Percentiles rank a stretch among this genome's conserved stretches.
These are phyloP conservation scores for Pseudozyma sp. DNA, from an alignment of 1,284 basidiomycete genomes.

Conservation along the genomic window DNA sequence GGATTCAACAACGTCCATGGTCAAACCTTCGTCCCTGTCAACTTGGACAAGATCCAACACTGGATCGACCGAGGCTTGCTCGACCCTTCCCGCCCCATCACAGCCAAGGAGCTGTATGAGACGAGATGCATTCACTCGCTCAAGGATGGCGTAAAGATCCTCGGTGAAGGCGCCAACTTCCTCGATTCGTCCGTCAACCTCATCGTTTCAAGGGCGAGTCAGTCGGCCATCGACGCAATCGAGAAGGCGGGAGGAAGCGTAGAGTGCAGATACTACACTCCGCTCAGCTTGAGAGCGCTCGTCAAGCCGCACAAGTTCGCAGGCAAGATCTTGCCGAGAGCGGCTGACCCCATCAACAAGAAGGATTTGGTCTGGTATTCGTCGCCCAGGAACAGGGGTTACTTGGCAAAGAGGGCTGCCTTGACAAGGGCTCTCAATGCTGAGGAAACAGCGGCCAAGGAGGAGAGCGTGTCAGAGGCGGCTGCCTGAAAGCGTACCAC, in stretches of 20 bases:
- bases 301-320: conserved; percentile 73
- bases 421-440: conserved; percentile 22
- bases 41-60: conserved; percentile 86
- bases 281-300: conserved; percentile 82
- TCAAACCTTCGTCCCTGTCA: conserved; percentile 82
- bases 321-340: conserved; percentile 52
- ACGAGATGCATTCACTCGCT: conserved; percentile 89
- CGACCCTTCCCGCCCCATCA: conserved; percentile 84
- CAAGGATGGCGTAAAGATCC: conserved; percentile 88
- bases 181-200: conserved; percentile 83
- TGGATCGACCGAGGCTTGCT: conserved; percentile 90
- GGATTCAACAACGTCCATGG: conserved; percentile 84
- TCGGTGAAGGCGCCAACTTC: conserved; percentile 81
- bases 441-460: conserved; percentile 5
- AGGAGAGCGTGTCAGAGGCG: not conserved
- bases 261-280: conserved; percentile 92
- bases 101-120: conserved; percentile 82
- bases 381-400: conserved; percentile 51
- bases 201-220: conserved; percentile 84
- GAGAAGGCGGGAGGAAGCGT: conserved; percentile 85
- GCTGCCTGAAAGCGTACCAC: conserved; percentile 1
- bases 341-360: conserved; percentile 60
- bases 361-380: conserved; percentile 64
- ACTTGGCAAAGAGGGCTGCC: conserved; percentile 49
- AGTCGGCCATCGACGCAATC: conserved; percentile 85